Conservation (phyloP, 2,329 filamentous ascomycete genomes). For the Hypoxylon sp. region DNA sequence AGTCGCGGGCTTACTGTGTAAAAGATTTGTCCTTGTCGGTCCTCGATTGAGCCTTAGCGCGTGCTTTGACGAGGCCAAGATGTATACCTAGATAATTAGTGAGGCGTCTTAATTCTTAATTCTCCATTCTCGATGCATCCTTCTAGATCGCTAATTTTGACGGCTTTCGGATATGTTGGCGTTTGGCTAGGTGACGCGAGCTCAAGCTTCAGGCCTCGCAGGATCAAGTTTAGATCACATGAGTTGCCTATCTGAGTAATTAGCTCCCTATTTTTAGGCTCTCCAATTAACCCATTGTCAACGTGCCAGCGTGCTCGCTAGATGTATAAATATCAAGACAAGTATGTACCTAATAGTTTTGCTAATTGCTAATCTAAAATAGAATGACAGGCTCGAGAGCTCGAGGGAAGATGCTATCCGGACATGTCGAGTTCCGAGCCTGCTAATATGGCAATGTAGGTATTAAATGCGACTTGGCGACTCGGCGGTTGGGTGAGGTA, state of each 20-base stretch:
- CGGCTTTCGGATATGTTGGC: slow-evolving; percentile 14
- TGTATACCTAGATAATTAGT: background rate
- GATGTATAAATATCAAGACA: background rate
- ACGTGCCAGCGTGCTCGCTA: background rate
- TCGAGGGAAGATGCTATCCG: background rate
- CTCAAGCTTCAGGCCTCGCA: slow-evolving; percentile 8
- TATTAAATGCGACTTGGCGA: slow-evolving; percentile 17
- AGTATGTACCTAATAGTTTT: background rate
- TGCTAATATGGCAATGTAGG: slow-evolving; percentile 20
- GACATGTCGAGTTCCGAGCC: slow-evolving; percentile 2
- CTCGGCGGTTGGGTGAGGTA: slow-evolving; percentile 7
- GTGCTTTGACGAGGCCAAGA: slow-evolving; percentile 10
- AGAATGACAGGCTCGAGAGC: background rate
- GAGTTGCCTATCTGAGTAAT: slow-evolving; percentile 26
- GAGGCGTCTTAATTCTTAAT: slow-evolving; percentile 12
- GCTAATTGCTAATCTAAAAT: slow-evolving; percentile 1
- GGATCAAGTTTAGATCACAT: slow-evolving; percentile 17
- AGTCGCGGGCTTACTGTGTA: slow-evolving; percentile 2
- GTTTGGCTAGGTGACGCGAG: slow-evolving; percentile 10
- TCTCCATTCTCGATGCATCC: slow-evolving; percentile 12
- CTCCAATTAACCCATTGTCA: background rate
- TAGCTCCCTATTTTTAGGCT: slow-evolving; percentile 35
- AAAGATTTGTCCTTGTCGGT: background rate
- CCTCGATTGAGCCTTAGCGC: background rate
- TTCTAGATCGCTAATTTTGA: slow-evolving; percentile 9